These are phyloP conservation scores for Tremella mesenterica DNA, from an alignment of 768 basidiomycete species.

Conservation along the genomic window DNA sequence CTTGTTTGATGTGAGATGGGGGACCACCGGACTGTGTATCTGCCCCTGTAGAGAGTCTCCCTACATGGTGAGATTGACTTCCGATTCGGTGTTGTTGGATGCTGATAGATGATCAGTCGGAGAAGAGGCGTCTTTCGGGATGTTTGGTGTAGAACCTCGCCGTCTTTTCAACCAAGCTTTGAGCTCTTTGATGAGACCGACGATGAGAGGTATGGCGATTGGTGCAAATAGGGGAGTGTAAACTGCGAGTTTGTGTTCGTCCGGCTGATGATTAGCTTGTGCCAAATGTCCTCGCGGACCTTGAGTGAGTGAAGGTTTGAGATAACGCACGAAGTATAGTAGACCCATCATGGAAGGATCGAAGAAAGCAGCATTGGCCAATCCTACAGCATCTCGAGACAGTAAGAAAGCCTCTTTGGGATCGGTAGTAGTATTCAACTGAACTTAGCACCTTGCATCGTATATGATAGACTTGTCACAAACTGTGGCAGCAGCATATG, in stretches of 20 bases:
- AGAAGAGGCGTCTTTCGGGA: not conserved
- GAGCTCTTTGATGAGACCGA: slow-evolving; percentile 66
- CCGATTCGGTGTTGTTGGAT: no score
- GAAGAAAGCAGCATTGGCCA: slow-evolving; percentile 69
- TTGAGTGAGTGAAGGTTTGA: not conserved
- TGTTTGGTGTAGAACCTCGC: not conserved
- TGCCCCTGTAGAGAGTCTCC: no score
- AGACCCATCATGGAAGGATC: slow-evolving; percentile 92
- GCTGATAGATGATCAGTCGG: no score
- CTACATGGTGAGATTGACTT: no score
- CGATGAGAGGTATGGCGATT: slow-evolving; percentile 69
- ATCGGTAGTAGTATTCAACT: slow-evolving; percentile 11
- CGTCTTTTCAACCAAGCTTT: slow-evolving; percentile 51
- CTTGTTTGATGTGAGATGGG: no score
- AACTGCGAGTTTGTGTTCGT: slow-evolving; percentile 94
- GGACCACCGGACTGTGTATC: no score
- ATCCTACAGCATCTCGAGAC: slow-evolving; percentile 28
- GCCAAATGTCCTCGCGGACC: not conserved
- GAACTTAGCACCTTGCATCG: not conserved
- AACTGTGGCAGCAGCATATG: no score
- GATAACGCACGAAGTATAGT: slow-evolving; percentile 61
- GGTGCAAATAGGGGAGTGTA: slow-evolving; percentile 93
- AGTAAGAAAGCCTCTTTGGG: slow-evolving; percentile 19
- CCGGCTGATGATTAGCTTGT: slow-evolving; percentile 49
- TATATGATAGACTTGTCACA: no score